Evolutionary conservation across 805 yeast genomes (phyloP).

Genomic region (Yamadazyma tumulicola): DNA sequence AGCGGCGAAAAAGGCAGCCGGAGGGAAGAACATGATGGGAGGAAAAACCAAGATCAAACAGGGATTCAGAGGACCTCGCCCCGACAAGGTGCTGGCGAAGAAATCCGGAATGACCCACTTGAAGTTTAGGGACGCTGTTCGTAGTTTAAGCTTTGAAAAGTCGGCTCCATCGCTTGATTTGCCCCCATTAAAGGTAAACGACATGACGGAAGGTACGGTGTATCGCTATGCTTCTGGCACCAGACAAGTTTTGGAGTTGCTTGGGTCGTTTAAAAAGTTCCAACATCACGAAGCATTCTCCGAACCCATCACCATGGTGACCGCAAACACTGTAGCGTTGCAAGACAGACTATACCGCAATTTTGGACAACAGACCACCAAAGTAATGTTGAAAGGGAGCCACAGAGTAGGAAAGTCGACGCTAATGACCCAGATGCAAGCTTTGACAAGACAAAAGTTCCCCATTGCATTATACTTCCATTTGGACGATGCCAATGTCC

Average conservation of each 20-base stretch:
- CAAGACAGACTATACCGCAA: conserved; percentile 35
- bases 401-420: conserved; percentile 81
- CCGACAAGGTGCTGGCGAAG: conserved; percentile 11
- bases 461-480: conserved; percentile 52
- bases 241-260: conserved; percentile 41
- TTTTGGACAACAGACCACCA: conserved; percentile 36
- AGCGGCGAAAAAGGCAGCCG: conserved; percentile 14
- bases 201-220: conserved; percentile 13
- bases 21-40: conserved; percentile 15
- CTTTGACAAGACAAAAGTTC: conserved; percentile 40
- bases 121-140: conserved; percentile 35
- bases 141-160: conserved; percentile 31
- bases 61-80: conserved; percentile 17
- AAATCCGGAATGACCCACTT: conserved; percentile 43
- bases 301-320: conserved; percentile 57
- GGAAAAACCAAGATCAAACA: conserved; percentile 24
- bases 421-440: conserved; percentile 64
- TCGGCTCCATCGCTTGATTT: conserved; percentile 19
- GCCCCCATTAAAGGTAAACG: background rate
- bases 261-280: conserved; percentile 64
- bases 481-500: conserved; percentile 55
- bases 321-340: conserved; percentile 43
- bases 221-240: conserved; percentile 38
- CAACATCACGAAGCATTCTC: conserved; percentile 68
- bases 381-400: conserved; percentile 61